Conservation (phyloP, 768 basidiomycete species). For the Tricholomella constricta region DNA sequence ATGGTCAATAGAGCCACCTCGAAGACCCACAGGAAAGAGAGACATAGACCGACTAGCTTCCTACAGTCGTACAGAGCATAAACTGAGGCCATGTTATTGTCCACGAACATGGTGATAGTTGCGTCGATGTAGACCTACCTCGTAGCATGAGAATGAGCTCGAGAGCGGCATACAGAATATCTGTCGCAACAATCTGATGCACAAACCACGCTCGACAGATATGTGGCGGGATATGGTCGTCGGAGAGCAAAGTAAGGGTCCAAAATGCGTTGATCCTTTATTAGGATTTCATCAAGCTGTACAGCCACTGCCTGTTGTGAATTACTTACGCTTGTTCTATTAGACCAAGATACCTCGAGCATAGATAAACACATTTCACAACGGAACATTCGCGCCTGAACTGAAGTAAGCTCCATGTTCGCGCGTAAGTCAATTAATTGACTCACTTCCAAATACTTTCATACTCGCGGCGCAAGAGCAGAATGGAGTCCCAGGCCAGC, state of each 20-base stretch:
- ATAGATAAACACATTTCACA: neutral
- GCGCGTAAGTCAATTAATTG: too few species aligned
- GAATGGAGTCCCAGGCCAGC: neutral
- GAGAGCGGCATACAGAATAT: neutral
- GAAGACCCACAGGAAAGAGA: neutral
- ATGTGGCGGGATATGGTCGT: neutral
- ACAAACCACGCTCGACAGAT: neutral
- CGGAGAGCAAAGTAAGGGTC: neutral
- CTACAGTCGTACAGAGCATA: conserved; percentile 1
- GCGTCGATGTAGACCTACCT: neutral
- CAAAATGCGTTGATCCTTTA: conserved; percentile 1
- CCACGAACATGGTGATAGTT: neutral
- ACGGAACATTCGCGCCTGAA: conserved; percentile 1
- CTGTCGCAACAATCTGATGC: neutral
- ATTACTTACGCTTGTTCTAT: neutral
- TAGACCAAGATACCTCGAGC: conserved; percentile 1
- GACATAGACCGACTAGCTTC: neutral
- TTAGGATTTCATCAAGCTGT: neutral
- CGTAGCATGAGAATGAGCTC: conserved; percentile 5
- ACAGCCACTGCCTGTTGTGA: too few species aligned
- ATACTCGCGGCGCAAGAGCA: neutral
- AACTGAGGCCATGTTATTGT: neutral
- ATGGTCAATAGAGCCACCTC: neutral
- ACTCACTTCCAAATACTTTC: conserved; percentile 2
- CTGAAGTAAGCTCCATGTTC: too few species aligned